A percentile compares a stretch with the other conserved stretches of the same genome.
Evolutionary conservation across 805 yeast genomes (phyloP).

Genomic region (Kodamaea restingae): DNA sequence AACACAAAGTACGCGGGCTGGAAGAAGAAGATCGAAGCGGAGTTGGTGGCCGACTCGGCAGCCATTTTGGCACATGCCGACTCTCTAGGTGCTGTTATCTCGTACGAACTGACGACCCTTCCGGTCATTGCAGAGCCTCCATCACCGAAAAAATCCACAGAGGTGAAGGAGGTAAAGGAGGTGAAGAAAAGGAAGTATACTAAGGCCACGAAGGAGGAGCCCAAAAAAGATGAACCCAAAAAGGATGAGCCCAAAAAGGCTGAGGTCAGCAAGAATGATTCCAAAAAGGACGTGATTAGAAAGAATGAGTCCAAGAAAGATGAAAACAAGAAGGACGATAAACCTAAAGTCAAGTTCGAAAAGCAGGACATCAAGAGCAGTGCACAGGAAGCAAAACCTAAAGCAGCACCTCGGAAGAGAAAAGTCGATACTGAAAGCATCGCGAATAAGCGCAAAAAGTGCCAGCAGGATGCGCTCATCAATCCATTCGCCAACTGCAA

Average conservation of each 20-base stretch:
- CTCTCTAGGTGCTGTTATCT: conserved; percentile 16
- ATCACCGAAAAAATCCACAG: not conserved
- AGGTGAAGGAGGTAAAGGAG: conserved; percentile 6
- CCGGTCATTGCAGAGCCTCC: conserved; percentile 4
- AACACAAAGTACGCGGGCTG: conserved; percentile 45
- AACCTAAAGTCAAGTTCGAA: conserved; percentile 5
- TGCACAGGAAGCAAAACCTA: conserved; percentile 1
- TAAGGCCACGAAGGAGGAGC: conserved; percentile 11
- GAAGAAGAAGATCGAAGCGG: conserved; percentile 65
- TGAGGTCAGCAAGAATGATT: not conserved
- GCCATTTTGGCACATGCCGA: conserved; percentile 49
- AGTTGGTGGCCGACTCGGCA: conserved; percentile 58
- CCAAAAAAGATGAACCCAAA: conserved; percentile 1
- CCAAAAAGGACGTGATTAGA: not conserved
- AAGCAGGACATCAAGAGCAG: not conserved
- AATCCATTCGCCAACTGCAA: conserved; percentile 22
- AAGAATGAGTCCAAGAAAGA: conserved; percentile 6
- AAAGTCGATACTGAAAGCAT: conserved; percentile 7
- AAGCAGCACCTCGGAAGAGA: conserved; percentile 6
- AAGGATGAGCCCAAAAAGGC: too few relatives aligned
- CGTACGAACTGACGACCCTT: conserved; percentile 16
- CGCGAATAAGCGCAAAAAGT: conserved; percentile 6
- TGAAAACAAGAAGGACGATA: not conserved
- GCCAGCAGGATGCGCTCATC: conserved; percentile 3
- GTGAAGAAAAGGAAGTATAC: conserved; percentile 6